Evolutionary conservation across 805 yeast species (phyloP).

Genomic region (Wickerhamiella occidentalis): DNA sequence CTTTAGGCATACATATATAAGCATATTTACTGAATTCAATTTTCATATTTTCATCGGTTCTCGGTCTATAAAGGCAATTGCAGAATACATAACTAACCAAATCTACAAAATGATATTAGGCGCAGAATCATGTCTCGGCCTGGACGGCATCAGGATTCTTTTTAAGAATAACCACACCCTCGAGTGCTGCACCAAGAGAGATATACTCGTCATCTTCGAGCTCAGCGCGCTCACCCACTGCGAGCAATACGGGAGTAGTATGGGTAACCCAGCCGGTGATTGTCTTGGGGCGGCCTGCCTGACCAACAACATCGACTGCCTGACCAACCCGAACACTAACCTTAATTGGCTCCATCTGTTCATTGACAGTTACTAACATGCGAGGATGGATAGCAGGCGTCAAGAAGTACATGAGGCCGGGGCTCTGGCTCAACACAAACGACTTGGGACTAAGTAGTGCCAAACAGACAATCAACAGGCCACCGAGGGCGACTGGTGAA

Average conservation of each 20-base stretch:
- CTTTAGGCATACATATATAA: constrained; percentile 18
- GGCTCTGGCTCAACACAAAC: constrained; percentile 62
- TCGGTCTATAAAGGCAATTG: neutral
- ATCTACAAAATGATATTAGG: constrained; percentile 20
- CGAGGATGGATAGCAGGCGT: constrained; percentile 87
- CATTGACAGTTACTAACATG: constrained; percentile 85
- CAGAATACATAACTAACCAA: neutral
- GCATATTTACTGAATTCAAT: neutral
- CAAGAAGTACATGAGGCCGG: constrained; percentile 71
- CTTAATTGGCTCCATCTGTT: constrained; percentile 77
- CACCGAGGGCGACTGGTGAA: constrained; percentile 82
- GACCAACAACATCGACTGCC: constrained; percentile 97
- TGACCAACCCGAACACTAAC: constrained; percentile 97
- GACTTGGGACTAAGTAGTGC: constrained; percentile 75
- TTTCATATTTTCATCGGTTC: neutral
- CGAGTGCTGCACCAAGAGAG: constrained; percentile 67
- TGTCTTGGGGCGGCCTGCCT: constrained; percentile 97
- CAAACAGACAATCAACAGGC: constrained; percentile 71
- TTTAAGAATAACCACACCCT: constrained; percentile 84
- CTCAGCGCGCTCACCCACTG: constrained; percentile 94
- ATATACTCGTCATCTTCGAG: constrained; percentile 88
- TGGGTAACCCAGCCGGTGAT: constrained; percentile 99
- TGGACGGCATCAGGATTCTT: constrained; percentile 56
- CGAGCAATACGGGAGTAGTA: constrained; percentile 87
- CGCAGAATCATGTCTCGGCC: neutral